These are phyloP conservation scores for Fusarium sp. DNA, from an alignment of 2,329 filamentous ascomycete genomes.

Conservation along the genomic window DNA sequence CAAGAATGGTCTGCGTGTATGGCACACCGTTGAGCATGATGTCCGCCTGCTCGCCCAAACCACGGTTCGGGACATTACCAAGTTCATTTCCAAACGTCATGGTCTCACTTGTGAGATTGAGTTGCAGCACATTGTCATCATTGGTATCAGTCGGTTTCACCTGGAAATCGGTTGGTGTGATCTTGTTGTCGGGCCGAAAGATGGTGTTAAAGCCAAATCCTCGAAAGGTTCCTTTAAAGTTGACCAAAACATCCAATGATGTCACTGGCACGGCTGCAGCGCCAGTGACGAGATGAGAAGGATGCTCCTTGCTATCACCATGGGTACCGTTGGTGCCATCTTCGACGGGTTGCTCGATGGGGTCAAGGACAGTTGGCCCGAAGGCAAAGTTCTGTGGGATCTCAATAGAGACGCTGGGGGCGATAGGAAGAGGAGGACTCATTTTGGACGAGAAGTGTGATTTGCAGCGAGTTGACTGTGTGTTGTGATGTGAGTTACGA, in stretches of 20 bases:
- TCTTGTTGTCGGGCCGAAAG: slow-evolving; percentile 50
- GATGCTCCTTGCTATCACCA: not conserved
- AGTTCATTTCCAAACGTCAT: slow-evolving; percentile 48
- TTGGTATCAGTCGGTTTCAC: slow-evolving; percentile 9
- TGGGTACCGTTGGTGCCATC: not conserved
- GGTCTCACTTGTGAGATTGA: slow-evolving; percentile 54
- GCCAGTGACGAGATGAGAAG: not conserved
- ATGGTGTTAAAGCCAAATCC: slow-evolving; percentile 55
- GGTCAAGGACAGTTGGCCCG: slow-evolving; percentile 29
- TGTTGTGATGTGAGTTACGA: not conserved
- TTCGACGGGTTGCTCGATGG: slow-evolving; percentile 12
- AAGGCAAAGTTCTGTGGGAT: slow-evolving; percentile 30
- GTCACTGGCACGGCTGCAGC: slow-evolving; percentile 4
- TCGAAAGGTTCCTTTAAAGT: slow-evolving; percentile 46
- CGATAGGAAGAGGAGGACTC: slow-evolving; percentile 12
- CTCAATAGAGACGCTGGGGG: slow-evolving; percentile 26
- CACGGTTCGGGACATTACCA: slow-evolving; percentile 54
- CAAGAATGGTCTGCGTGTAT: slow-evolving; percentile 51
- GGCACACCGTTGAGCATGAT: slow-evolving; percentile 52
- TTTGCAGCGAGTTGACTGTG: not conserved
- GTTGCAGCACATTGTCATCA: slow-evolving; percentile 50
- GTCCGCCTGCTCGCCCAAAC: slow-evolving; percentile 47
- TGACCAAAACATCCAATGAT: slow-evolving; percentile 36
- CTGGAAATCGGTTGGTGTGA: slow-evolving; percentile 31
- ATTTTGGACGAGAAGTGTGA: not conserved